A percentile compares a stretch with the other conserved stretches of the same genome.
These are phyloP conservation scores for Medicago truncatula DNA, from an alignment of 306 rosid genomes.

Conservation along the genomic window DNA sequence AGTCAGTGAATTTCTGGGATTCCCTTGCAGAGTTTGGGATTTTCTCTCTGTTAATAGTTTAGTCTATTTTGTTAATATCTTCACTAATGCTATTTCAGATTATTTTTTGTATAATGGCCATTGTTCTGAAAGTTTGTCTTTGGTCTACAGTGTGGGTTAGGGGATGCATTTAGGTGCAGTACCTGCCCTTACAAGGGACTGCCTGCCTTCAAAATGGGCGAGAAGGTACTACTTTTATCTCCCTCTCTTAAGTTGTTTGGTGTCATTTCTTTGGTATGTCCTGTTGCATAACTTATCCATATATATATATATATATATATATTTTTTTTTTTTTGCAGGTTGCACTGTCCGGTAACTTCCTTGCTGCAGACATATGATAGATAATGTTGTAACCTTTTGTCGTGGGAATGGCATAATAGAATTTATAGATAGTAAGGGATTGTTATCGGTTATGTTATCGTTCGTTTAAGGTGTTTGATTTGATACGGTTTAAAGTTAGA, in stretches of 20 bases:
- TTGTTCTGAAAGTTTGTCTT: slow-evolving; percentile 46
- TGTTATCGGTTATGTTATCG: background rate
- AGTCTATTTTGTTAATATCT: slow-evolving; percentile 11
- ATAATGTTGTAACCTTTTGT: slow-evolving; percentile 3
- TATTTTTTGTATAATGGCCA: background rate
- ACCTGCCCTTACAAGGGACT: slow-evolving; percentile 98
- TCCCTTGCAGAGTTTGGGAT: slow-evolving; percentile 5
- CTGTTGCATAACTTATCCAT: background rate
- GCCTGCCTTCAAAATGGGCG: slow-evolving; percentile 90
- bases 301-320: background rate
- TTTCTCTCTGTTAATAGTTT: slow-evolving; percentile 5
- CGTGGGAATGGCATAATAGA: background rate
- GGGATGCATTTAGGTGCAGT: slow-evolving; percentile 95
- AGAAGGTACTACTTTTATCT: slow-evolving; percentile 66
- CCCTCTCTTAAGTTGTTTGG: background rate
- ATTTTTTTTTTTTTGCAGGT: slow-evolving; percentile 59
- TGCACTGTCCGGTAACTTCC: slow-evolving; percentile 65
- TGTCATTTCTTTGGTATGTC: slow-evolving; percentile 13
- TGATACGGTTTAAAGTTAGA: slow-evolving; percentile 8
- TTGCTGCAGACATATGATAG: slow-evolving; percentile 75
- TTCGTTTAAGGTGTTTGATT: slow-evolving; percentile 24
- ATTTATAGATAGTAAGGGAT: slow-evolving; percentile 3
- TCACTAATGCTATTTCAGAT: slow-evolving; percentile 1
- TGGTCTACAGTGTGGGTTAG: slow-evolving; percentile 87
- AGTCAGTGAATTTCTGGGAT: slow-evolving; percentile 16